Evolutionary conservation across 2,329 filamentous ascomycete genomes (phyloP).

Genomic region (Trichoderma endophyticum): DNA sequence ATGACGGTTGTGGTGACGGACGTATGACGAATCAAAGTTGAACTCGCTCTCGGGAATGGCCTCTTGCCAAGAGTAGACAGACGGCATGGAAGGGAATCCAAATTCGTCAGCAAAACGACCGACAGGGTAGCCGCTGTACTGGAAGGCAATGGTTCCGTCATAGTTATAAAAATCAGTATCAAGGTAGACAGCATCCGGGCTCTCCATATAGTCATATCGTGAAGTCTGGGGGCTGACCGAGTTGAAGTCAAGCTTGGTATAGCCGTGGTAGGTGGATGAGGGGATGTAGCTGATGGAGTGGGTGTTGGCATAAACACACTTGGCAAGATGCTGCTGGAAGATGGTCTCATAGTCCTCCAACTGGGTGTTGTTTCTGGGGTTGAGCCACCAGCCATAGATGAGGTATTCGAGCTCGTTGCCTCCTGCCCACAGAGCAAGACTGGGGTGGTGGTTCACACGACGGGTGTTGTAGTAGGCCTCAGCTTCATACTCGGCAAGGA

Average conservation of each 20-base stretch:
- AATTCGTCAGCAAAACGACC: conserved; percentile 63
- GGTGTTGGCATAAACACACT: conserved; percentile 55
- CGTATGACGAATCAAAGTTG: conserved; percentile 53
- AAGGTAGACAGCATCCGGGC: conserved; percentile 52
- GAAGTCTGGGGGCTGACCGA: conserved; percentile 53
- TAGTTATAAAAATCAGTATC: conserved; percentile 63
- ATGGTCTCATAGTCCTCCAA: conserved; percentile 54
- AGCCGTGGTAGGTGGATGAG: conserved; percentile 60
- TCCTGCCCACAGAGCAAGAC: conserved; percentile 51
- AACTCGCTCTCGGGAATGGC: conserved; percentile 50
- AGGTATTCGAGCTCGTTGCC: conserved; percentile 60
- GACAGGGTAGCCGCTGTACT: conserved; percentile 52
- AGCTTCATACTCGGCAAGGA: conserved; percentile 51
- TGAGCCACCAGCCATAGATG: conserved; percentile 37
- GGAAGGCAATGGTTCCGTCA: conserved; percentile 48
- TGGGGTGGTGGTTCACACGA: conserved; percentile 58
- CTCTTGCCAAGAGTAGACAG: conserved; percentile 55
- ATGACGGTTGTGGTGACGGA: conserved; percentile 57
- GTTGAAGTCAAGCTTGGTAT: conserved; percentile 45
- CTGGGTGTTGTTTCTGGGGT: conserved; percentile 39
- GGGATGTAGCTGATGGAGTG: conserved; percentile 62
- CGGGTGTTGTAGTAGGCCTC: conserved; percentile 60
- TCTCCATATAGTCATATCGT: conserved; percentile 53
- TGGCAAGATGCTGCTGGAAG: conserved; percentile 53
- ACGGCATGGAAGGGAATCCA: conserved; percentile 61